Evolutionary conservation across 2,329 filamentous ascomycete genomes (phyloP).

Genomic region (Penicillium sp.): DNA sequence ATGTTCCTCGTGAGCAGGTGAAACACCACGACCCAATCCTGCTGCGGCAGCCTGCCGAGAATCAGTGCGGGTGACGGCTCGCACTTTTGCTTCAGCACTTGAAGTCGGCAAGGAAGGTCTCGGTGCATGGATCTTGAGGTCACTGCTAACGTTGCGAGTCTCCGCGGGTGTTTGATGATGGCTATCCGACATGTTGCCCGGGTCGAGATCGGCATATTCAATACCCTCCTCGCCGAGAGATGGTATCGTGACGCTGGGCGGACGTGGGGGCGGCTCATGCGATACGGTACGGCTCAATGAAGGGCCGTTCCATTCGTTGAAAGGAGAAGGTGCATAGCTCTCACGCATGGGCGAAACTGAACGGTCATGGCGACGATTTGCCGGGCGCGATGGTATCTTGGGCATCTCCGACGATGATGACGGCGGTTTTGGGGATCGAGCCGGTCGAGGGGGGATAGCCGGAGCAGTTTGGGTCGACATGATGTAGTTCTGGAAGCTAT

Average conservation of each 20-base stretch:
- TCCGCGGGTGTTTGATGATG: slow-evolving; percentile 58
- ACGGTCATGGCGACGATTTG: slow-evolving; percentile 62
- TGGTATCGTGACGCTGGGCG: slow-evolving; percentile 75
- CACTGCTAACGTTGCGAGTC: slow-evolving; percentile 71
- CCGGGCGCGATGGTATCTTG: slow-evolving; percentile 73
- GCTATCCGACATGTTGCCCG: slow-evolving; percentile 44
- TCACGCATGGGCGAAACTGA: slow-evolving; percentile 73
- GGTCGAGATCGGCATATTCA: slow-evolving; percentile 69
- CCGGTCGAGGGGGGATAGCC: slow-evolving; percentile 60
- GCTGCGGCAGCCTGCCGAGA: slow-evolving; percentile 81
- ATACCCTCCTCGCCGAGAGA: slow-evolving; percentile 83
- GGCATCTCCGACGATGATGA: slow-evolving; percentile 54
- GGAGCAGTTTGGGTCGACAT: slow-evolving; percentile 50
- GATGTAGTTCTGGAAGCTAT: slow-evolving; percentile 12
- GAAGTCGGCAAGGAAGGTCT: slow-evolving; percentile 77
- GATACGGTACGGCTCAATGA: slow-evolving; percentile 33
- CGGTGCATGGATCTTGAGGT: slow-evolving; percentile 83
- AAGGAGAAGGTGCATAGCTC: slow-evolving; percentile 77
- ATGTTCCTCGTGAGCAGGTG: slow-evolving; percentile 49
- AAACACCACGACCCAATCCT: slow-evolving; percentile 64
- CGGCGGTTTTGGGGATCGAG: slow-evolving; percentile 50
- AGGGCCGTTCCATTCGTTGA: slow-evolving; percentile 63
- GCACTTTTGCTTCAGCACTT: slow-evolving; percentile 78
- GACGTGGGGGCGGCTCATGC: slow-evolving; percentile 50
- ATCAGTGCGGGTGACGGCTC: slow-evolving; percentile 82